Base-by-base conservation (phyloP, 805 yeast species). In the Dipodascus geniculatus region DNA sequence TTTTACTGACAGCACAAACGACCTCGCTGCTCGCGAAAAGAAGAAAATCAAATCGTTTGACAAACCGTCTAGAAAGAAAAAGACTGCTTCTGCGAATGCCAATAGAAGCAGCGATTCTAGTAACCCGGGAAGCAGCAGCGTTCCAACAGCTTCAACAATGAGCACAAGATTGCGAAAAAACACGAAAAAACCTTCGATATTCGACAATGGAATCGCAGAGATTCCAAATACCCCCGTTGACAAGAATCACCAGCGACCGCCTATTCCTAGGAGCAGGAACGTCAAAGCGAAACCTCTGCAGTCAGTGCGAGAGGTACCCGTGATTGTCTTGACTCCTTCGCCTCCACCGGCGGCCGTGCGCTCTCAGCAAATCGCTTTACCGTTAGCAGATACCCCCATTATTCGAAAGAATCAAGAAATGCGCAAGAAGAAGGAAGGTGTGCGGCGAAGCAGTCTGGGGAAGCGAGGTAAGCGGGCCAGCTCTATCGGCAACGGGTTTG, bases 401-500 rank as follows among this genome's bases (percentile, higher is more conserved):
- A 68, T 68, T 35, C 63, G 65, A 50, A 60, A 70, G 58, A 71
- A 71, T 57, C 68, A 72, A 52, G 63, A 66, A 51, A 48, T 67
- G 31, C 60, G 71, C 22, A 38, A 38, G 19, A 61, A 57, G 14
- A 61, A 56, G 48, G 53, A 57, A 50, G 61, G 56, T 3, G 52
- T 56, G 23, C 55, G 66, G 23, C 55, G 66, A 11, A 62, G 65
- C 23, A 55, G 65, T 51, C 58, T 63, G 44, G 67, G 66, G 48
- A 70, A 62, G 52, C 70, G 93, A 33, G 93, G 93, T 4, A 83
- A 82, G 60, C 67, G 93, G 24, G 78, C 82, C 1, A 84, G 86
- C 62, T 82, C 89, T 0, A 77, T 85, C 3, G 89, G 90, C 1
- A 83, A 82, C 61, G 91, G 90, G 1, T 80, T 79, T 59, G 73